Evolutionary conservation across 108 stramenopile species (phyloP), one percentile per base, ranked within the genome.

Genomic region (Cyclotella cryptica): DNA sequence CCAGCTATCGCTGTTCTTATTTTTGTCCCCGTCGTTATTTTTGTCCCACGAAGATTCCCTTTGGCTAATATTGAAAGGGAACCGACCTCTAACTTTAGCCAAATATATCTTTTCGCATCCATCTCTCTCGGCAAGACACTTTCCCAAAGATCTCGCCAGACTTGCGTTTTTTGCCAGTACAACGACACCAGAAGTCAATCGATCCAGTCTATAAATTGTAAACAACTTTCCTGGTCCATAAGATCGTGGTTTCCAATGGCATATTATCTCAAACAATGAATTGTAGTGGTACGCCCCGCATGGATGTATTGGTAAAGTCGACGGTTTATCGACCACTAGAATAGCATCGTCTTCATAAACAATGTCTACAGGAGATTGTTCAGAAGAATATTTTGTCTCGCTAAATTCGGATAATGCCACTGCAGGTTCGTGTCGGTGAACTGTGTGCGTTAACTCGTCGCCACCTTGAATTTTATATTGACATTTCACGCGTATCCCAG

Each of bases 241-340:
- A 30, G 27, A 71, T 30, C 62, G 62, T 54, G 72, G 80, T 62
- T 74, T 88, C 87, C 79, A 95, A 60, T 81, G 62, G 28, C 62
- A 26, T 62, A 81, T 49, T 43, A 95, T 79, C 68, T 83, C 88
- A 57, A 91, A 59, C 19, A 97, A 86, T 5, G 93, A 88, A 72
- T 97, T 95, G 53, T 84, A 68, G 58, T 94, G 88, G 74, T 97
- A 98, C 10, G 90, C 91, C 21, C 98, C 98, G 74, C 97, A 98
- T 4, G 98, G 93, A 86, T 98, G 98, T 21, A 98, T 85, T 10
- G 97, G 96, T 35, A 98, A 29, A 17, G 93, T 92, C 19, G 92
- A 84, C 42, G 98, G 98, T 74, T 98, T 98, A 75, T 96, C 88
- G 1, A 97, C 93, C 17, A 89, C 87, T 40, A 95, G 15, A 13